A percentile compares a stretch with the other conserved stretches of the same genome.
Conservation (phyloP, 2,329 filamentous ascomycete species). For the Diaporthe nobilis region DNA sequence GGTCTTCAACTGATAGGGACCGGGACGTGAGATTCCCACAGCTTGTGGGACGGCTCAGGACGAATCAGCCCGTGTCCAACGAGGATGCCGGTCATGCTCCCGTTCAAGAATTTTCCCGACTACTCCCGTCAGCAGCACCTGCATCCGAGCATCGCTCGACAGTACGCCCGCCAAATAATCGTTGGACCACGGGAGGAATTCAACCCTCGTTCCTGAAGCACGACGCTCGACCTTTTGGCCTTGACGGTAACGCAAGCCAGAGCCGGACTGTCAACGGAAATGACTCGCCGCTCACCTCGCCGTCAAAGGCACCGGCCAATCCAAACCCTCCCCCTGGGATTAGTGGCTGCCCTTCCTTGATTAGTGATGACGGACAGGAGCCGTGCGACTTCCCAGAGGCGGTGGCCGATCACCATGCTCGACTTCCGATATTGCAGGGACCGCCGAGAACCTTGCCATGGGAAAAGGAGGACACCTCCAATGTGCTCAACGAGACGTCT, state of each 20-base stretch:
- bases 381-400: background rate
- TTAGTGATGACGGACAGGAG: conserved; percentile 10
- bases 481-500: background rate
- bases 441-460: background rate
- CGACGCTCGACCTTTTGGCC: background rate
- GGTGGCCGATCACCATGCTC: background rate
- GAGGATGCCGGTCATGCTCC: background rate
- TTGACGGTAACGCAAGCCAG: background rate
- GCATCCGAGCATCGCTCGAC: background rate
- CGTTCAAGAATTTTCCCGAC: background rate
- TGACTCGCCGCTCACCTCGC: background rate
- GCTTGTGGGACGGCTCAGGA: background rate
- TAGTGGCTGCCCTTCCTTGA: conserved; percentile 10
- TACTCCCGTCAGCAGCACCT: background rate
- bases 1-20: no score
- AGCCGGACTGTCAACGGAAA: background rate
- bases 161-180: no score
- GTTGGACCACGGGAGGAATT: no score
- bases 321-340: background rate
- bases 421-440: background rate
- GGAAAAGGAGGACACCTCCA: background rate
- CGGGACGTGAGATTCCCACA: background rate
- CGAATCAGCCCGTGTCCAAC: no score
- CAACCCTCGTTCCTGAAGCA: background rate
- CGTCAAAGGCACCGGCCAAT: background rate